phyloP scores from a whole-genome alignment of 2,329 filamentous ascomycete genomes.

The Nemania sp. region DNA sequence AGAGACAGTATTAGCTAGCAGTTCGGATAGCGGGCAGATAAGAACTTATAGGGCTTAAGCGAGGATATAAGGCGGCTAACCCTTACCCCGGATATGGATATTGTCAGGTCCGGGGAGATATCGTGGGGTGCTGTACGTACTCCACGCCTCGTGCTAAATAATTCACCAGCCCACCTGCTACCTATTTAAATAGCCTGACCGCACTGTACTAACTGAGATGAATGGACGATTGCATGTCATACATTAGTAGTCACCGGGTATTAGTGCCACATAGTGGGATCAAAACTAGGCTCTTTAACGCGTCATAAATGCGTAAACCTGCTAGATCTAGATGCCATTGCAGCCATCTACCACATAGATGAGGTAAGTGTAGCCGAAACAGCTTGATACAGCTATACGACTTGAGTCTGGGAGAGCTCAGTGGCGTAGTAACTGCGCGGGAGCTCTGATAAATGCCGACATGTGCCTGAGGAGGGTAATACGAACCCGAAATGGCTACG shows the following conservation, averaged over 20 bases:
- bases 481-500: neutral
- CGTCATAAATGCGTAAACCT: constrained; percentile 17
- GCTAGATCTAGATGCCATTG: constrained; percentile 24
- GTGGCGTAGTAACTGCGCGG: neutral
- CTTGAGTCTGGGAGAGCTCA: neutral
- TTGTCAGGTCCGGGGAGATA: neutral
- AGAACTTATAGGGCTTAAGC: neutral
- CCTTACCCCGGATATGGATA: constrained; percentile 8
- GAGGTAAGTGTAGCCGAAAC: constrained; percentile 18
- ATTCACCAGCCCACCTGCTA: neutral
- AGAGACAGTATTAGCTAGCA: too few relatives aligned
- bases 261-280: constrained; percentile 23
- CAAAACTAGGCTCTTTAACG: constrained; percentile 3
- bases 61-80: neutral
- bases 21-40: too few relatives aligned
- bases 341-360: constrained; percentile 3
- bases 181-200: neutral
- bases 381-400: constrained; percentile 2
- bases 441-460: neutral
- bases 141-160: neutral
- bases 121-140: constrained; percentile 2
- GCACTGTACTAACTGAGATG: too few relatives aligned
- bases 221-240: too few relatives aligned
- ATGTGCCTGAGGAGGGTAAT: neutral
- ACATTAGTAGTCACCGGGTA: neutral